phyloP scores from a whole-genome alignment of 805 yeast species.

The Candida railenensis region DNA sequence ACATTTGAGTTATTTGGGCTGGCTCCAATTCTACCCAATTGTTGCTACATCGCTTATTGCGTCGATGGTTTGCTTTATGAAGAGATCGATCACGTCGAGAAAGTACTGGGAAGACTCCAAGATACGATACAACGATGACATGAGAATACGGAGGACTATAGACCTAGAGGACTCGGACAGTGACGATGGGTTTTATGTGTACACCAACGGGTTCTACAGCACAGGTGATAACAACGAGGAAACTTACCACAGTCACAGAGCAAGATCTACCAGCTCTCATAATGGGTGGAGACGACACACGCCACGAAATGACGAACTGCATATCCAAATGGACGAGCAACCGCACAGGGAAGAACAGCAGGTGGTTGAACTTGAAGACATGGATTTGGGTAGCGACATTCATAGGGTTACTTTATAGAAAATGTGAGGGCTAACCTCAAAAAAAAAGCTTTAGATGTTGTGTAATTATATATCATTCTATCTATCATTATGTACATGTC shows the following conservation, averaged over 20 bases:
- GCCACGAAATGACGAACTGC: not conserved
- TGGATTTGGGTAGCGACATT: not conserved
- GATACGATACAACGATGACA: constrained; percentile 28
- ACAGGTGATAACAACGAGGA: constrained; percentile 17
- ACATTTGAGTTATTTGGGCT: constrained; percentile 77
- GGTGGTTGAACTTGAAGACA: not conserved
- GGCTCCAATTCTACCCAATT: constrained; percentile 75
- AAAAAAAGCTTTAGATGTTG: no score
- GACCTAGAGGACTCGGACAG: constrained; percentile 23
- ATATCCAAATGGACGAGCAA: not conserved
- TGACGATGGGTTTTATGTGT: constrained; percentile 44
- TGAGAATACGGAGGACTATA: constrained; percentile 23
- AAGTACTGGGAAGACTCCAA: constrained; percentile 34
- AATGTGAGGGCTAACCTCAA: not conserved
- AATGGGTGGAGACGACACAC: constrained; percentile 4
- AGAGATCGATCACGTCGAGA: constrained; percentile 62
- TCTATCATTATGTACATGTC: not conserved
- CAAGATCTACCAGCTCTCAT: not conserved
- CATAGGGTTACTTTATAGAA: constrained; percentile 2
- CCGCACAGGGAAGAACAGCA: not conserved
- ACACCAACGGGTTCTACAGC: constrained; percentile 41
- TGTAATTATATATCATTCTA: no score
- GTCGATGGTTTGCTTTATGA: constrained; percentile 66
- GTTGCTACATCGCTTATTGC: constrained; percentile 63
- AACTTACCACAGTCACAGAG: constrained; percentile 6